Percentiles rank a stretch among this genome's conserved stretches.
phyloP scores from a whole-genome alignment of 352 stramenopile species.

The Globisporangium paddicum region DNA sequence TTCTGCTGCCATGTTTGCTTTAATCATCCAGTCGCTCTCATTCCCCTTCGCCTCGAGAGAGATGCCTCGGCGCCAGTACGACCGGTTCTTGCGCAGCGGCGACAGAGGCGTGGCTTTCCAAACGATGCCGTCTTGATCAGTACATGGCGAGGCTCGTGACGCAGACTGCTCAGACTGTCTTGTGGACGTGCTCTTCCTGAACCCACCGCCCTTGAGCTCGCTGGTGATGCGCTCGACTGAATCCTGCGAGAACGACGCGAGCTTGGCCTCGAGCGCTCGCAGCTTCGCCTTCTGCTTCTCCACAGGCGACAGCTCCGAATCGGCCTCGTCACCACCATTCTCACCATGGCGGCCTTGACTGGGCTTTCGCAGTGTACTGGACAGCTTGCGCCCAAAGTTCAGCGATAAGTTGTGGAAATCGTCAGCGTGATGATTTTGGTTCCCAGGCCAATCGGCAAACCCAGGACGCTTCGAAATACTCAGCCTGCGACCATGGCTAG shows the following conservation, averaged over 20 bases:
- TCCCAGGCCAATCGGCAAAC: not conserved
- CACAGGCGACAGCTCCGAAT: slow-evolving; percentile 28
- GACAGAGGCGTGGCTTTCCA: slow-evolving; percentile 40
- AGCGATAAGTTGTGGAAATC: not conserved
- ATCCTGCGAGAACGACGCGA: slow-evolving; percentile 43
- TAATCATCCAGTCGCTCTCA: not conserved
- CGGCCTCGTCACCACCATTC: not conserved
- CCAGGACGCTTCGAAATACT: not conserved
- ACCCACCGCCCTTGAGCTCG: slow-evolving; percentile 11
- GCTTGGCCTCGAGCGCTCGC: slow-evolving; percentile 44
- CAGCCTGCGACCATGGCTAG: not conserved
- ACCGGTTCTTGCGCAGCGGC: slow-evolving; percentile 34
- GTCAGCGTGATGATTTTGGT: not conserved
- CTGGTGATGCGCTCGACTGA: slow-evolving; percentile 38
- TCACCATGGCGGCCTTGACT: not conserved
- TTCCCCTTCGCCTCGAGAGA: slow-evolving; percentile 24
- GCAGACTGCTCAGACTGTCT: not conserved
- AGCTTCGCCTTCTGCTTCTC: slow-evolving; percentile 50
- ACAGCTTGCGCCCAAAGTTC: not conserved
- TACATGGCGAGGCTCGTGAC: not conserved
- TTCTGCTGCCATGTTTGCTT: not conserved
- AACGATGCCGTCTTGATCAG: not conserved
- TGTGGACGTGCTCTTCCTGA: not conserved
- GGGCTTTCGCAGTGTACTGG: not conserved
- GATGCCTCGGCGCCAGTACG: slow-evolving; percentile 54